These are phyloP conservation scores for Tribonema minus DNA, from an alignment of 108 stramenopile species.

Conservation along the genomic window DNA sequence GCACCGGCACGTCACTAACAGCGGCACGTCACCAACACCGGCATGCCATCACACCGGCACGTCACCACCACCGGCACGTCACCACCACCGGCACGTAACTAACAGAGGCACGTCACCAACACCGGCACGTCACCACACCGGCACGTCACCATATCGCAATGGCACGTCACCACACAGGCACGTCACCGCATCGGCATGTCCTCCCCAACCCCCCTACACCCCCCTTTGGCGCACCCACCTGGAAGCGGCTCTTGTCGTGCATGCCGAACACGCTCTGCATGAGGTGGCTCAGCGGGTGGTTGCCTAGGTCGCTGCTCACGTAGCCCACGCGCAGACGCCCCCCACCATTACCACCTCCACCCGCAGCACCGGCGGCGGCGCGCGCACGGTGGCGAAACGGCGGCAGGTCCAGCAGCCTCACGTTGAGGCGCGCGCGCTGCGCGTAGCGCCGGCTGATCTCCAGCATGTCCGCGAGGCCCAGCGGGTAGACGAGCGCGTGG, in stretches of 20 bases:
- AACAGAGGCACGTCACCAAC: too few species aligned
- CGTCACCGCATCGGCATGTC: too few species aligned
- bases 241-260: conserved; percentile 67
- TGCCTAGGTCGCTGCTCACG: conserved; percentile 71
- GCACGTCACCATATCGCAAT: too few species aligned
- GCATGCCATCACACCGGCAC: too few species aligned
- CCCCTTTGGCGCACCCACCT: conserved; percentile 35
- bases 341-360: not conserved
- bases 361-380: not conserved
- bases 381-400: conserved; percentile 31
- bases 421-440: conserved; percentile 35
- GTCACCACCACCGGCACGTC: too few species aligned
- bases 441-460: conserved; percentile 51
- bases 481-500: conserved; percentile 57
- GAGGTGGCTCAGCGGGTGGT: conserved; percentile 75
- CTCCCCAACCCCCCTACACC: too few species aligned
- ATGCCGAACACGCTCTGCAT: conserved; percentile 77
- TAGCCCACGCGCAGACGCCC: conserved; percentile 60
- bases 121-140: too few species aligned
- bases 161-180: too few species aligned
- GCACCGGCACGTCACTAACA: too few species aligned
- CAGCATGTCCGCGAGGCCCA: conserved; percentile 39
- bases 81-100: too few species aligned
- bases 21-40: too few species aligned
- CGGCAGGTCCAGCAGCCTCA: conserved; percentile 41